Conservation (phyloP, 176 grass and related monocot genomes). For the Zizania latifolia region DNA sequence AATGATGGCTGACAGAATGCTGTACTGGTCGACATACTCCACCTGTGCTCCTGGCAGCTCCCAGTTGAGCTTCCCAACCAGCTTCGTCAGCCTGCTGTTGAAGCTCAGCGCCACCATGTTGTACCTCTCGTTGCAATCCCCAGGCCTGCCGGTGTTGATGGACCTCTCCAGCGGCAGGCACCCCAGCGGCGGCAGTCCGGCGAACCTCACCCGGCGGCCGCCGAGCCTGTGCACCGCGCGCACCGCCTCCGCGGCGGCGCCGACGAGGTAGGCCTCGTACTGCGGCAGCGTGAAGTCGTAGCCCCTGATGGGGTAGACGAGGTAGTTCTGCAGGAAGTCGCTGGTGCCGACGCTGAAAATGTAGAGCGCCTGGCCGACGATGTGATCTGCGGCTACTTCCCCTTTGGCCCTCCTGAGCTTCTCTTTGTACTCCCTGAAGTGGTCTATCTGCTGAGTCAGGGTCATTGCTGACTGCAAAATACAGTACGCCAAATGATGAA, state of each 20-base stretch:
- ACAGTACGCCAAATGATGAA: not conserved
- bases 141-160: not conserved
- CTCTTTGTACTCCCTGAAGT: constrained; percentile 30
- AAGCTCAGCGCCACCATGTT: constrained; percentile 39
- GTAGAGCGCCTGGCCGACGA: not conserved
- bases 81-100: constrained; percentile 28
- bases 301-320: constrained; percentile 4
- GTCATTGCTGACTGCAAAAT: constrained; percentile 23
- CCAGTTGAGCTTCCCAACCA: constrained; percentile 27
- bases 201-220: constrained; percentile 31
- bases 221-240: constrained; percentile 33
- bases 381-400: not conserved
- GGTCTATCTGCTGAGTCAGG: constrained; percentile 12
- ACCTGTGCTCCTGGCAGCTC: constrained; percentile 28
- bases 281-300: constrained; percentile 18
- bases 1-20: constrained; percentile 31
- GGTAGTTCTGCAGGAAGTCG: constrained; percentile 61
- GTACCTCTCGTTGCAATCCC: constrained; percentile 30
- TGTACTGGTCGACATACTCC: constrained; percentile 42
- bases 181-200: constrained; percentile 57
- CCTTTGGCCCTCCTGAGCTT: not conserved
- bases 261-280: constrained; percentile 32
- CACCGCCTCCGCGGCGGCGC: constrained; percentile 24
- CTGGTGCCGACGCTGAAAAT: constrained; percentile 47
- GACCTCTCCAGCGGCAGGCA: constrained; percentile 46